Evolutionary conservation across 2,329 filamentous ascomycete species (phyloP).

Genomic region (Colletotrichum tabaci): DNA sequence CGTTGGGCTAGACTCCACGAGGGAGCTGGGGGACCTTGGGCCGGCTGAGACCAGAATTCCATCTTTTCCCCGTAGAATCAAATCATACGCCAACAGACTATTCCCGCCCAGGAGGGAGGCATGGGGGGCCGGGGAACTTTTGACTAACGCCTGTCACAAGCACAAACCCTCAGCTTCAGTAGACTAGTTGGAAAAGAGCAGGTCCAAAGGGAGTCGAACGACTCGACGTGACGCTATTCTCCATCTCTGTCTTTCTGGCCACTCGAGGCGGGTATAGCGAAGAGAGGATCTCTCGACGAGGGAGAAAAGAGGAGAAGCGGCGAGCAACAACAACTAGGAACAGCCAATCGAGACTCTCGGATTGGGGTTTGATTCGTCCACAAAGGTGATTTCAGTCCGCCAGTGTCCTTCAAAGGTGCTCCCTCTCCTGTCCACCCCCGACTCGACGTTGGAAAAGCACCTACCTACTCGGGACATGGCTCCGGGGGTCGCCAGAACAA

Average conservation of each 20-base stretch:
- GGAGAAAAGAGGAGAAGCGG: neutral
- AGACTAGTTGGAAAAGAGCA: conserved; percentile 39
- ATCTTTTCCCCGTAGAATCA: neutral
- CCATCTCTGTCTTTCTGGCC: neutral
- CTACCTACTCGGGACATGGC: conserved; percentile 41
- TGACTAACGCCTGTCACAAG: conserved; percentile 27
- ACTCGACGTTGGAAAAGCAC: conserved; percentile 31
- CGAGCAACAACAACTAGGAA: conserved; percentile 1
- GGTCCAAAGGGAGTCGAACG: conserved; percentile 17
- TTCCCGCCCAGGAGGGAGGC: conserved; percentile 9
- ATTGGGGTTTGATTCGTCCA: neutral
- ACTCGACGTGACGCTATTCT: conserved; percentile 14
- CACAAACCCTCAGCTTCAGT: conserved; percentile 5
- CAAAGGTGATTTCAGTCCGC: neutral
- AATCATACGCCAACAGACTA: neutral
- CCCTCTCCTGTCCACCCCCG: neutral
- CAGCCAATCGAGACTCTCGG: conserved; percentile 9
- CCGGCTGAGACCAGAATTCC: neutral
- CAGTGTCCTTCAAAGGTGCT: neutral
- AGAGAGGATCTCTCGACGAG: conserved; percentile 9
- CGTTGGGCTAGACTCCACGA: conserved; percentile 8
- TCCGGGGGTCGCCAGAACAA: conserved; percentile 31
- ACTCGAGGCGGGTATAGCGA: conserved; percentile 14
- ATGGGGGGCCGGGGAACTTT: conserved; percentile 13
- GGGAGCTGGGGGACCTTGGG: neutral